Evolutionary conservation across 768 basidiomycete species (phyloP).

Genomic region (Lentinula lateritia): DNA sequence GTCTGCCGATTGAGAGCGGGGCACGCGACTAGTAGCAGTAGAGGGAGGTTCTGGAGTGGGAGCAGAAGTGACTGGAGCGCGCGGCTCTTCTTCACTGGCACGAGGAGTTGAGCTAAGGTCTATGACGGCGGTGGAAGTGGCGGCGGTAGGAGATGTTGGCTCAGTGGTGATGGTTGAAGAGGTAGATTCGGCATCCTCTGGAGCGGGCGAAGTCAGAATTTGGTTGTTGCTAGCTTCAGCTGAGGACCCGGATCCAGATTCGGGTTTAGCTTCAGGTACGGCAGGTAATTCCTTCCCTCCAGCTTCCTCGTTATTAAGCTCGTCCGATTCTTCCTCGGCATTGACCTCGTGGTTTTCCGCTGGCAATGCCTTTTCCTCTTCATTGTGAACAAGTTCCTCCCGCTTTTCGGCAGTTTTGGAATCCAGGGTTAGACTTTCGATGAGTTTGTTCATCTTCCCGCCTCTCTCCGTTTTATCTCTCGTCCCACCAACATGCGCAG

Average conservation of each 20-base stretch:
- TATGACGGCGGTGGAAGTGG: not conserved
- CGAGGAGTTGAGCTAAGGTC: constrained; percentile 7
- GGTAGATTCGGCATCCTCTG: constrained; percentile 8
- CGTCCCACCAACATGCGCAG: constrained; percentile 50
- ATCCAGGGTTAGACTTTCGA: not conserved
- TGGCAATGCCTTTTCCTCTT: constrained; percentile 14
- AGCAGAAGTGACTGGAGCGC: not conserved
- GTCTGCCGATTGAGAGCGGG: constrained; percentile 79
- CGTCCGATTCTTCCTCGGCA: not conserved
- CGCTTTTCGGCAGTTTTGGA: constrained; percentile 5
- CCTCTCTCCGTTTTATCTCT: constrained; percentile 12
- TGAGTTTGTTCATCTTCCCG: constrained; percentile 4
- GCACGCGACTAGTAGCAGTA: constrained; percentile 40
- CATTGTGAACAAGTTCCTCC: not conserved
- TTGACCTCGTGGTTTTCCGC: not conserved
- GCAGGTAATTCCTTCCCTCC: constrained; percentile 2
- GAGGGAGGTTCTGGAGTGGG: constrained; percentile 33
- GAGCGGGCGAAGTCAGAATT: not conserved
- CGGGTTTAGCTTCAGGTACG: constrained; percentile 2
- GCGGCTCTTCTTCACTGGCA: constrained; percentile 7
- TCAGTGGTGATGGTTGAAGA: not conserved
- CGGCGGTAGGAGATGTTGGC: not conserved
- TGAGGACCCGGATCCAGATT: constrained; percentile 1
- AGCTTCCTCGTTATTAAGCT: constrained; percentile 8
- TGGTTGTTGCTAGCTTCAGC: not conserved